Evolutionary conservation across 1,284 basidiomycete genomes (phyloP), one percentile per base, ranked within the genome.

Genomic region (Ceratobasidium sp.): DNA sequence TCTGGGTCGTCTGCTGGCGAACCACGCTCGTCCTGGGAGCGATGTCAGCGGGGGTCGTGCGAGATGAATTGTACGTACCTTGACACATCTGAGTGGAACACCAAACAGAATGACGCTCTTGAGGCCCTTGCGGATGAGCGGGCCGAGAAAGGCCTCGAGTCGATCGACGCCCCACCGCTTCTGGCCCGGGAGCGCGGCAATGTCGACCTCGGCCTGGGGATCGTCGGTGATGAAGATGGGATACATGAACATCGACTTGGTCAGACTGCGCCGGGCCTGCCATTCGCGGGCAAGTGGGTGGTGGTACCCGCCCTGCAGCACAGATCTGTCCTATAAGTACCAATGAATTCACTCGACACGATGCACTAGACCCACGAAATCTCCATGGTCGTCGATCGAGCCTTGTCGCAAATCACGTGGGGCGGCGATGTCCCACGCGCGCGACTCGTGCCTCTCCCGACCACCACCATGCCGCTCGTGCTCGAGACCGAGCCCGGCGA

Each of bases 161-260:
- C 88, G 89, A 83, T 99, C 94, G 41, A 99, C 83, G 21, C 97
- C 97, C 97, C 97, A 99, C 72, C 95, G 83, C 74, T 92, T 88
- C 80, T 97, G 96, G 1, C 91, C 92, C 2, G 96, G 96, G 8
- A 98, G 84, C 30, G 88, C 85, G 0, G 85, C 78, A 75, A 98
- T 95, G 72, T 87, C 85, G 73, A 91, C 88, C 79, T 88, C 88
- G 10, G 93, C 92, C 71, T 95, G 86, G 0, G 93, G 90, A 75
- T 97, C 93, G 80, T 97, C 96, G 21, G 94, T 94, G 78, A 98
- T 92, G 81, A 98, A 97, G 78, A 98, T 95, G 10, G 96, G 96
- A 81, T 97, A 98, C 92, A 97, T 97, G 81, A 98, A 86, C 95
- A 97, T 97, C 73, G 87, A 87, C 81, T 96, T 96, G 41, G 89